Conservation (phyloP, 805 yeast genomes). For the Candida adriatica region DNA sequence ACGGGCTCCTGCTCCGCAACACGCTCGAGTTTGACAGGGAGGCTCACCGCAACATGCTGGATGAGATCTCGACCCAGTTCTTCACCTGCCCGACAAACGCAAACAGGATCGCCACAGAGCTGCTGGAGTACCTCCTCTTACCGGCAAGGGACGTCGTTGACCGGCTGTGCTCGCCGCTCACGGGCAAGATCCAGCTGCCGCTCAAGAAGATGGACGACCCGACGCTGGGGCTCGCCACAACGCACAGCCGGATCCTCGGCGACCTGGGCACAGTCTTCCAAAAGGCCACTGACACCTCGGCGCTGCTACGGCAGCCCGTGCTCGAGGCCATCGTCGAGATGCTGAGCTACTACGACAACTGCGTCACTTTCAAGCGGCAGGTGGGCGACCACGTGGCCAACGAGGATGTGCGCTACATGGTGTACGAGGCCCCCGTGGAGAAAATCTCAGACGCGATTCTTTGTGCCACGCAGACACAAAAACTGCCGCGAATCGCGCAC, state of each 20-base stretch:
- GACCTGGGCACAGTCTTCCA: slow-evolving; percentile 17
- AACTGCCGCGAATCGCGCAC: slow-evolving; percentile 1
- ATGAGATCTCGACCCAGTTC: slow-evolving; percentile 72
- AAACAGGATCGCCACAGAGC: slow-evolving; percentile 32
- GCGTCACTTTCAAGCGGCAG: slow-evolving; percentile 48
- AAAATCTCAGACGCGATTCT: slow-evolving; percentile 37
- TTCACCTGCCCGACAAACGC: slow-evolving; percentile 87
- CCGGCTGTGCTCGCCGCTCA: slow-evolving; percentile 1
- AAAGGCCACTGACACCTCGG: slow-evolving; percentile 26
- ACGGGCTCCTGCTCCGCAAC: slow-evolving; percentile 41
- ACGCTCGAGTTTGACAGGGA: slow-evolving; percentile 71
- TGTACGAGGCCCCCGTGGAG: slow-evolving; percentile 42
- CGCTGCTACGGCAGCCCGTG: slow-evolving; percentile 25
- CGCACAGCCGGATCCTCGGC: slow-evolving; percentile 10
- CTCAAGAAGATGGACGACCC: slow-evolving; percentile 28
- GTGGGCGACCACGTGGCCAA: slow-evolving; percentile 63
- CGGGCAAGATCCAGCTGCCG: slow-evolving; percentile 19
- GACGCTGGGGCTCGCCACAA: slow-evolving; percentile 5
- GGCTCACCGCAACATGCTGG: slow-evolving; percentile 73
- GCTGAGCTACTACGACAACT: slow-evolving; percentile 48
- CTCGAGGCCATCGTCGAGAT: slow-evolving; percentile 26
- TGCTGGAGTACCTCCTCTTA: slow-evolving; percentile 5
- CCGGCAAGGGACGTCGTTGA: slow-evolving; percentile 6
- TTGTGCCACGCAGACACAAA: slow-evolving; percentile 21
- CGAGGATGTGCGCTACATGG: slow-evolving; percentile 44